These are phyloP conservation scores for Tillandsia leiboldiana DNA, from an alignment of 176 grass and related monocot species.

Conservation along the genomic window DNA sequence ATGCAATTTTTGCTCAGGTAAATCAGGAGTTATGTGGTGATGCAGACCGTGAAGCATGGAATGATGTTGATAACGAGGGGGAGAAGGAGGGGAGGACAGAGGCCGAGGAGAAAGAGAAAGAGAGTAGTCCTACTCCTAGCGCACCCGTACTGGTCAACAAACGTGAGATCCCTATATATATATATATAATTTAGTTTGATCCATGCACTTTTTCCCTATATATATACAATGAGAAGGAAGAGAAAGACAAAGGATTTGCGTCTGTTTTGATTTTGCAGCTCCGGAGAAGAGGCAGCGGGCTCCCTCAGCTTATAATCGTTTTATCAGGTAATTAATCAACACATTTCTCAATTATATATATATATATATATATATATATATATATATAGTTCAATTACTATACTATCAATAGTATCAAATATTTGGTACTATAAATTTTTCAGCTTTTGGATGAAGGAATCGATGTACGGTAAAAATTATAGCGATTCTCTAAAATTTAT, in stretches of 20 bases:
- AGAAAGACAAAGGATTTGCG: background rate
- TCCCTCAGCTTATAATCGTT: conserved; percentile 64
- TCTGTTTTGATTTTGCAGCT: conserved; percentile 23
- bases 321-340: conserved; percentile 42
- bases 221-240: background rate
- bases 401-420: no score
- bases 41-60: conserved; percentile 22
- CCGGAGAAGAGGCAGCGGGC: conserved; percentile 49
- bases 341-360: no score
- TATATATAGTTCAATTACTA: no score
- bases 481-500: no score
- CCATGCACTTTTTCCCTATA: no score
- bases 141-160: conserved; percentile 28
- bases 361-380: no score
- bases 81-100: background rate
- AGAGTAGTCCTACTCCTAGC: background rate
- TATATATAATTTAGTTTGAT: background rate
- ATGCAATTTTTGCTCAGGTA: background rate
- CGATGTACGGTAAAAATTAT: no score
- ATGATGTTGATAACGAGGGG: conserved; percentile 26
- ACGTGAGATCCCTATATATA: conserved; percentile 12
- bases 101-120: background rate
- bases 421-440: no score
- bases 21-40: conserved; percentile 29
- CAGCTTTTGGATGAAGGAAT: no score